Evolutionary conservation across 2,329 filamentous ascomycete genomes (phyloP), one percentile per base, ranked within the genome.

Genomic region (Fusarium domesticum): DNA sequence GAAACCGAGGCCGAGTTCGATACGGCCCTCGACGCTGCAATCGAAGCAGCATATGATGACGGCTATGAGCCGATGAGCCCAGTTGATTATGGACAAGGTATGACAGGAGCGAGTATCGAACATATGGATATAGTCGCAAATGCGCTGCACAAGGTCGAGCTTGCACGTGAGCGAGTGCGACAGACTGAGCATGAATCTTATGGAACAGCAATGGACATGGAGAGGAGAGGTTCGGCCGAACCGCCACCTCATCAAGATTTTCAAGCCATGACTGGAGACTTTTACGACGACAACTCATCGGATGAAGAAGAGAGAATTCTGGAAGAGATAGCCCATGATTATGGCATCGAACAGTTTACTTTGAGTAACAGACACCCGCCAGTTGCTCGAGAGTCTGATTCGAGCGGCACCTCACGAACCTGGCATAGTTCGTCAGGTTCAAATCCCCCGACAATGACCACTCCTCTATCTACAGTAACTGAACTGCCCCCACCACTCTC

Each of bases 11-110:
- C 88, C 6, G 91, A 96, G 61, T 96, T 97, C 54, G 91, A 96
- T 67, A 90, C 89, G 7, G 93, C 93, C 4, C 75, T 97, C 34
- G 92, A 97, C 69, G 92, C 91, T 18, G 93, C 93, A 12, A 91
- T 97, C 7, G 93, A 97, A 66, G 92, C 92, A 39, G 93, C 92
- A 5, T 98, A 97, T 64, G 87, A 96, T 63, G 90, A 96, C 51
- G 88, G 88, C 1, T 87, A 89, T 51, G 90, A 96, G 61, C 87
- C 87, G 4, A 81, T 79, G 64, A 75, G 76, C 15, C 66, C 75
- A 6, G 70, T 72, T 18, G 67, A 74, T n/a, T 54, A 62, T n/a
- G 52, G 47, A 11, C 39, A 6, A 20, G 53, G 44, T 61, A 68
- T 35, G 62, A 65, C 18, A 60, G 69, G 28, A 64, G 72, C 36